Conservation (phyloP, 108 stramenopile genomes). For the Cyclotella kingstonii region DNA sequence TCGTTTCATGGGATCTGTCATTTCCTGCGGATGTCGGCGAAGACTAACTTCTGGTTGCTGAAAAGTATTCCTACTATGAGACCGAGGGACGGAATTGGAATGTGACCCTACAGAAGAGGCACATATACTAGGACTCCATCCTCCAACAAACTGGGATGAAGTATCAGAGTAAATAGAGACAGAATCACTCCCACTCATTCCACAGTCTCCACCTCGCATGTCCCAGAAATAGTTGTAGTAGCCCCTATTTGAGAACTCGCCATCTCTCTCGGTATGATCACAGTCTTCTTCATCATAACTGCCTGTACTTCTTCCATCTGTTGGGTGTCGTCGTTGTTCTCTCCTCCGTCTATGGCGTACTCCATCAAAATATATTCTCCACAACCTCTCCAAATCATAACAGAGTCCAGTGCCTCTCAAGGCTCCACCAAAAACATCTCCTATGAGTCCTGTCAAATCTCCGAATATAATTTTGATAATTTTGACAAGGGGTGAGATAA, state of each 20-base stretch:
- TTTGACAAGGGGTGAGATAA: constrained; percentile 25
- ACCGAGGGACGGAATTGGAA: constrained; percentile 1
- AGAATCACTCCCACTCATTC: constrained; percentile 2
- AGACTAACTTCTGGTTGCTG: too few relatives aligned
- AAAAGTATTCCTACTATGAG: neutral
- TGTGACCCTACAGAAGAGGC: neutral
- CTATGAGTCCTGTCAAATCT: constrained; percentile 22
- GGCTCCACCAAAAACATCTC: constrained; percentile 11
- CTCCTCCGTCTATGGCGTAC: neutral
- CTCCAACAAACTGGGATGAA: constrained; percentile 16
- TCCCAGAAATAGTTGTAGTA: neutral
- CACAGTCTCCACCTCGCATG: constrained; percentile 1
- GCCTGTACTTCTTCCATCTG: neutral
- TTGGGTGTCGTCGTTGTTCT: neutral
- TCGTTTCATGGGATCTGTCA: too few relatives aligned
- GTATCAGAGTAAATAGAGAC: neutral
- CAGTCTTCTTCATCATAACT: neutral
- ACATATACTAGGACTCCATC: constrained; percentile 23
- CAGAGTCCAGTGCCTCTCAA: constrained; percentile 4
- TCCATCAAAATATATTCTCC: constrained; percentile 7
- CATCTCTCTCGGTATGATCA: neutral
- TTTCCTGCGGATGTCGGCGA: too few relatives aligned
- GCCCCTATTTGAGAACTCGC: neutral
- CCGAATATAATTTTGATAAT: constrained; percentile 23
- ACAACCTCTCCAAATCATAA: constrained; percentile 14